Conservation (phyloP, 106 monocot genomes). For the Vanilla planifolia region DNA sequence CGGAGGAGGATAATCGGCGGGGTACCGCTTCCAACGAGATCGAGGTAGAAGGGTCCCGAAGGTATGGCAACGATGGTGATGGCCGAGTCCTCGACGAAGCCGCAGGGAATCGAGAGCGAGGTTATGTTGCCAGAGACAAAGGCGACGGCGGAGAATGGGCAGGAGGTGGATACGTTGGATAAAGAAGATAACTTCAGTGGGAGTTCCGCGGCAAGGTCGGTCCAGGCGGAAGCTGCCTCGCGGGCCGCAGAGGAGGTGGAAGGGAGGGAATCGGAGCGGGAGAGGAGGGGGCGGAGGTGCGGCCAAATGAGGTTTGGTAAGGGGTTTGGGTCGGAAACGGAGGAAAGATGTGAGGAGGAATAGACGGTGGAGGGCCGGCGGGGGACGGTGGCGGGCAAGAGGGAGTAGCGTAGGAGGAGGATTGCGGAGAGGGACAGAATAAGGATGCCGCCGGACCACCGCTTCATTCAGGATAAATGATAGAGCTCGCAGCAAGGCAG, state of each 20-base stretch:
- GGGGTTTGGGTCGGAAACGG: background rate
- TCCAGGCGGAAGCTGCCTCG: slow-evolving; percentile 52
- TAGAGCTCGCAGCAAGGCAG: no score
- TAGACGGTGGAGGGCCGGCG: slow-evolving; percentile 29
- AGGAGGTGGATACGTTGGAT: slow-evolving; percentile 2
- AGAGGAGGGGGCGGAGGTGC: slow-evolving; percentile 42
- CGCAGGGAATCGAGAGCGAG: slow-evolving; percentile 51
- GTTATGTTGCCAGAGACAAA: slow-evolving; percentile 7
- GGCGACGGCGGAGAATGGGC: slow-evolving; percentile 30
- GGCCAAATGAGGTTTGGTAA: slow-evolving; percentile 25
- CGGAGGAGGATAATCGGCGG: slow-evolving; percentile 33
- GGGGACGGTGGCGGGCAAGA: slow-evolving; percentile 12
- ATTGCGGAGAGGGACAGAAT: slow-evolving; percentile 36
- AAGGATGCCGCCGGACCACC: slow-evolving; percentile 41
- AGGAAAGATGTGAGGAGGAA: slow-evolving; percentile 9
- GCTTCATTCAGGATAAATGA: slow-evolving; percentile 32
- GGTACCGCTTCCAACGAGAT: slow-evolving; percentile 28
- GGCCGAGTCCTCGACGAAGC: slow-evolving; percentile 68
- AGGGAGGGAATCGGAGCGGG: slow-evolving; percentile 65
- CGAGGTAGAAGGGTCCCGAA: slow-evolving; percentile 30
- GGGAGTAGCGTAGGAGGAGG: slow-evolving; percentile 43
- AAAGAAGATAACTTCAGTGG: background rate
- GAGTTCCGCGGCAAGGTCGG: slow-evolving; percentile 18
- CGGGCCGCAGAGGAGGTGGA: slow-evolving; percentile 35
- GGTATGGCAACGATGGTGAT: slow-evolving; percentile 57